Evolutionary conservation across 306 rosid genomes (phyloP).

Genomic region (Astragalus glycyphyllos): DNA sequence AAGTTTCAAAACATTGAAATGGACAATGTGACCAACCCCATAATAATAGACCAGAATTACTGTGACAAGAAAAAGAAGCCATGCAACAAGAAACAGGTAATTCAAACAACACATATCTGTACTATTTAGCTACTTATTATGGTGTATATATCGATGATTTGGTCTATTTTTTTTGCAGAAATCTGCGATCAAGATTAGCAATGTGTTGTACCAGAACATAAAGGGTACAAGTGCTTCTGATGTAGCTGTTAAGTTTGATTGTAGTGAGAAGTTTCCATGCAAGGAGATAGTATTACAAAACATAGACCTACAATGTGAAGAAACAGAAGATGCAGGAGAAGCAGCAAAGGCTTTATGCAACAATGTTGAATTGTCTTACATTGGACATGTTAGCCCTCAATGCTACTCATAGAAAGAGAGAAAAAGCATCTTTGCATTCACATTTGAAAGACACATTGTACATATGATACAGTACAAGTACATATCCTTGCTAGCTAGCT

Average conservation of each 20-base stretch:
- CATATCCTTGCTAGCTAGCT: not conserved
- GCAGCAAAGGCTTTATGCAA: conserved; percentile 55
- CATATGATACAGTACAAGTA: not conserved
- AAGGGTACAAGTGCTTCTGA: conserved; percentile 72
- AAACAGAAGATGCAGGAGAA: conserved; percentile 12
- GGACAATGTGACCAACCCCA: conserved; percentile 68
- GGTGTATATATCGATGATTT: not conserved
- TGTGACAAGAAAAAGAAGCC: conserved; percentile 58
- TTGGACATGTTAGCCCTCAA: conserved; percentile 57
- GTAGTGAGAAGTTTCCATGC: conserved; percentile 68
- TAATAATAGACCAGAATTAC: conserved; percentile 74
- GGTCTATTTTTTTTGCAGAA: conserved; percentile 35
- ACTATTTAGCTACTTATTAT: not conserved
- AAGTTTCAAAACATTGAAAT: conserved; percentile 65
- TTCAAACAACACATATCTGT: not conserved
- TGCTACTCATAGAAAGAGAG: conserved; percentile 45
- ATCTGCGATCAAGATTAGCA: conserved; percentile 62
- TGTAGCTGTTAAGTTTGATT: conserved; percentile 68
- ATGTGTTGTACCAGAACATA: conserved; percentile 77
- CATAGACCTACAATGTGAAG: conserved; percentile 45
- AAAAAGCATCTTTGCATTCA: not conserved
- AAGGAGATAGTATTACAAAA: conserved; percentile 56
- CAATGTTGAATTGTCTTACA: conserved; percentile 45
- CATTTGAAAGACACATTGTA: not conserved
- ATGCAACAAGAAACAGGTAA: conserved; percentile 64